Base-by-base conservation (phyloP, 345 rosid genomes). In the Syzygium grande region DNA sequence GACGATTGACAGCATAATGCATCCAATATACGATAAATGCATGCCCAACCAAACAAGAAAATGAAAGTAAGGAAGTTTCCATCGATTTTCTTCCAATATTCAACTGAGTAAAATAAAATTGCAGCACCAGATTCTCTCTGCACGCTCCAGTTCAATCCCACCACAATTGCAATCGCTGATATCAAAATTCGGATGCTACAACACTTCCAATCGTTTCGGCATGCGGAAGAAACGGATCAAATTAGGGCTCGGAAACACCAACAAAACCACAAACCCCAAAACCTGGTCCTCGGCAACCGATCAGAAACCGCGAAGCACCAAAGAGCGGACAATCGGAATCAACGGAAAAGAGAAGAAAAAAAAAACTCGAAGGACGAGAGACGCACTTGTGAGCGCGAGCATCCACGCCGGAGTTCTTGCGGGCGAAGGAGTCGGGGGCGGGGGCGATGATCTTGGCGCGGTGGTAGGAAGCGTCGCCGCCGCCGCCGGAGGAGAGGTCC, bases 351-450 rank as follows among this genome's bases (percentile, higher is more conserved):
- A 23, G 1, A 23, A 23, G 1, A 23, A 6, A 43, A 6, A 43
- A 5, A 43, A 43, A 5, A 43, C 46, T 14, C 29, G 9, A n/a
- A 59, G 23, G 51, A 22, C 16, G 27, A 27, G 52, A 34, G 52
- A 41, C 85, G 51, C 91, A 96, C 99, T 94, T 98, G 84, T 38
- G 91, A 51, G 94, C 92, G 52, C 99, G 99, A 88, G 95, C 88
- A 0, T 95, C 97, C 34, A 96, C 99, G 90, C 99, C 98, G 89
- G 97, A 93, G 89, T 98, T 98, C 84, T 92, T 94, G 85, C 88
- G 85, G 27, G 98, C 91, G 92, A 93, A 96, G 80, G 95, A 86
- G 84, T 94, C 91, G 68, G 84, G 91, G 2, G 94, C 87, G 51
- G 92, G 87, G 73, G 94, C 90, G 86, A 87, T 96, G 89, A 92